Evolutionary conservation across 768 basidiomycete genomes (phyloP).

Genomic region (Chalciporus chontae): DNA sequence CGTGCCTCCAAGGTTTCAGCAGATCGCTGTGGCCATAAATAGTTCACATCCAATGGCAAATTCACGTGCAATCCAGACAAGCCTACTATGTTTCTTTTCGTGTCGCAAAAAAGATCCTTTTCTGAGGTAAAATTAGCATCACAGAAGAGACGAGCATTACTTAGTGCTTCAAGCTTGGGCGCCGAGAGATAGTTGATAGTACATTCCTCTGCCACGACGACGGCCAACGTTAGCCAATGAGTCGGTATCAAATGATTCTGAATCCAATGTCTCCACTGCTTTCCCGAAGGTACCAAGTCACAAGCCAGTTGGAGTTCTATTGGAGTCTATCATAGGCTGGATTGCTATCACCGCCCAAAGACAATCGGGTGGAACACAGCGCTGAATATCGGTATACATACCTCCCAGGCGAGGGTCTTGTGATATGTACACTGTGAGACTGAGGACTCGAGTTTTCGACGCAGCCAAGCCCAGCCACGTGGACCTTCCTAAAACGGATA

Average conservation of each 20-base stretch:
- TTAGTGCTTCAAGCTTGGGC: background rate
- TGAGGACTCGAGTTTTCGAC: background rate
- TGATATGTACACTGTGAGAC: background rate
- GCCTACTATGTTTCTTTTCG: background rate
- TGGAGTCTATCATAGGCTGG: background rate
- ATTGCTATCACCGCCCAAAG: background rate
- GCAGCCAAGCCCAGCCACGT: slow-evolving; percentile 10
- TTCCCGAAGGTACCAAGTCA: background rate
- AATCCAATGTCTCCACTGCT: background rate
- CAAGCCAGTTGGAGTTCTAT: no score
- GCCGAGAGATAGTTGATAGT: background rate
- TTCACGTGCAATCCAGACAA: slow-evolving; percentile 12
- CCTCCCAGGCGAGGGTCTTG: background rate
- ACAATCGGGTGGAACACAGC: background rate
- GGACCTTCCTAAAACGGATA: slow-evolving; percentile 20
- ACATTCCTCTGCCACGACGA: background rate
- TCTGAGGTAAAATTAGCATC: background rate
- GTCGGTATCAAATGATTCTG: background rate
- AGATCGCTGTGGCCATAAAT: slow-evolving; percentile 16
- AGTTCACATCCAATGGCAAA: slow-evolving; percentile 15
- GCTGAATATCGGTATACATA: background rate
- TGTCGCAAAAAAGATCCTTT: background rate
- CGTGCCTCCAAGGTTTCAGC: background rate
- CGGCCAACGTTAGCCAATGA: background rate
- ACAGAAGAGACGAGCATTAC: no score